These are phyloP conservation scores for Suillus tomentosus DNA, from an alignment of 768 basidiomycete genomes.

Conservation along the genomic window DNA sequence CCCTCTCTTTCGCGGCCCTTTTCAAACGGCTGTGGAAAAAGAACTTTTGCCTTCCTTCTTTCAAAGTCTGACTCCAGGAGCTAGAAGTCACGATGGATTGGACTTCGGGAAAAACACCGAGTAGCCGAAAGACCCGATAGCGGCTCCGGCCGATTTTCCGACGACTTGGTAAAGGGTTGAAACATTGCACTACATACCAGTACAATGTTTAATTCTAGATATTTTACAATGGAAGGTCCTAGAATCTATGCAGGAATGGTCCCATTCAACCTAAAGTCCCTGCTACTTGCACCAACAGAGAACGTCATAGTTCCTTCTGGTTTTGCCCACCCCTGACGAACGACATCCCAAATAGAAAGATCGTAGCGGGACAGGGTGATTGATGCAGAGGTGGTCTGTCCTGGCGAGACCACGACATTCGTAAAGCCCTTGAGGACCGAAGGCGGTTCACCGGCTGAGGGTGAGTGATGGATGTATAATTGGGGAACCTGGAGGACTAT, in stretches of 20 bases:
- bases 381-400: slow-evolving; percentile 46
- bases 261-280: slow-evolving; percentile 59
- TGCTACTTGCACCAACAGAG: slow-evolving; percentile 68
- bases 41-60: too few species aligned
- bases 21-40: too few species aligned
- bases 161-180: neutral
- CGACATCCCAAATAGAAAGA: slow-evolving; percentile 76
- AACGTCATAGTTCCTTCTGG: slow-evolving; percentile 65
- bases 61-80: too few species aligned
- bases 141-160: neutral
- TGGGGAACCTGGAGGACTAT: slow-evolving; percentile 57
- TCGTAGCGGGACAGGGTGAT: slow-evolving; percentile 70
- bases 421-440: slow-evolving; percentile 72
- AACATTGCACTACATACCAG: neutral
- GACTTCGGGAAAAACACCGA: too few species aligned
- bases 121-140: neutral
- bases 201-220: neutral
- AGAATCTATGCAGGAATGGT: slow-evolving; percentile 23
- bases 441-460: slow-evolving; percentile 67
- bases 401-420: slow-evolving; percentile 51
- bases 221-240: neutral
- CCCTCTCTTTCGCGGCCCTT: too few species aligned
- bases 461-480: slow-evolving; percentile 71
- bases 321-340: slow-evolving; percentile 71
- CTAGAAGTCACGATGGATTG: too few species aligned